Evolutionary conservation across 108 stramenopile genomes (phyloP).

Genomic region (Stephanodiscus minutulus): DNA sequence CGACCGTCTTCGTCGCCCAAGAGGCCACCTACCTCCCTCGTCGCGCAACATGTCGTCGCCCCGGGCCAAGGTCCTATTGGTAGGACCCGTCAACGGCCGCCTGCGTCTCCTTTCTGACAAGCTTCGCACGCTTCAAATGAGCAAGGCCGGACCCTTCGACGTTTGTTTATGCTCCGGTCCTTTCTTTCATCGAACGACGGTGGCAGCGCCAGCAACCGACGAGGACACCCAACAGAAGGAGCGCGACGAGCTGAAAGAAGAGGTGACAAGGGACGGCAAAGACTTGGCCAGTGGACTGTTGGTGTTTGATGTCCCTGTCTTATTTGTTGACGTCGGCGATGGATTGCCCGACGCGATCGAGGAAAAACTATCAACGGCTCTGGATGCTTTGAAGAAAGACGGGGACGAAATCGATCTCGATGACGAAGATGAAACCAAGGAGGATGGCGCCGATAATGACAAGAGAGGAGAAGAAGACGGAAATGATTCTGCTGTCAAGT

Average conservation of each 20-base stretch:
- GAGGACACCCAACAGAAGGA: slow-evolving; percentile 1
- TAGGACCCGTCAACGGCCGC: slow-evolving; percentile 65
- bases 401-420: slow-evolving; percentile 44
- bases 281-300: slow-evolving; percentile 15
- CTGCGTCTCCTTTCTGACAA: slow-evolving; percentile 56
- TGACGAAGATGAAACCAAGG: slow-evolving; percentile 18
- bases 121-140: slow-evolving; percentile 58
- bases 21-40: background rate
- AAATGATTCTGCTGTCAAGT: background rate
- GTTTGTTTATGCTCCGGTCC: slow-evolving; percentile 73
- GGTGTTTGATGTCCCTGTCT: slow-evolving; percentile 39
- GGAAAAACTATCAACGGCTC: background rate
- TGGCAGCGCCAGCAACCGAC: background rate
- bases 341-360: slow-evolving; percentile 19
- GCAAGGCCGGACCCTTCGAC: slow-evolving; percentile 88
- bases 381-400: slow-evolving; percentile 23
- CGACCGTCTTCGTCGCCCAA: background rate
- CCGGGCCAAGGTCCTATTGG: slow-evolving; percentile 66
- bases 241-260: slow-evolving; percentile 1
- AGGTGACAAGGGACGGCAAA: slow-evolving; percentile 16
- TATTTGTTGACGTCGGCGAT: slow-evolving; percentile 50
- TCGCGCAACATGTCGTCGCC: slow-evolving; percentile 8
- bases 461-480: slow-evolving; percentile 6
- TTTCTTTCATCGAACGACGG: slow-evolving; percentile 31
- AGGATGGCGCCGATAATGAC: slow-evolving; percentile 4